phyloP scores from a whole-genome alignment of 2,329 filamentous ascomycete species.

The Lasiodiplodia sp. region DNA sequence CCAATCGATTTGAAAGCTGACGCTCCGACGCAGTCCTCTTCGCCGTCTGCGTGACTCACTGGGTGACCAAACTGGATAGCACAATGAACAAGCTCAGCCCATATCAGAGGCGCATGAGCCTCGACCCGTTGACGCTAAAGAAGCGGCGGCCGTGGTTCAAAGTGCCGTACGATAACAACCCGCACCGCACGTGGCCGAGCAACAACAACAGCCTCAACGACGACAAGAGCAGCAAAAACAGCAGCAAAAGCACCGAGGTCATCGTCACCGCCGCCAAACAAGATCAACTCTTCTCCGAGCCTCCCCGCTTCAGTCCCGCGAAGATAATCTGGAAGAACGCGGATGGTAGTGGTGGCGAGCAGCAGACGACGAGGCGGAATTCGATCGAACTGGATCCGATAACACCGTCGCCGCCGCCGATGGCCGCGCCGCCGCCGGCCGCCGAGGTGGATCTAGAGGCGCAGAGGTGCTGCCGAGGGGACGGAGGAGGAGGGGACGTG shows the following conservation, averaged over 20 bases:
- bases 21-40: neutral
- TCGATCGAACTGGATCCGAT: neutral
- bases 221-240: neutral
- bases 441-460: neutral
- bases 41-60: slow-evolving; percentile 1
- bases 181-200: neutral
- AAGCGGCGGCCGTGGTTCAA: slow-evolving; percentile 1
- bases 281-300: neutral
- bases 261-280: neutral
- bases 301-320: neutral
- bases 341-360: no score
- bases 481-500: neutral
- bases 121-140: neutral
- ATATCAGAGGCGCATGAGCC: neutral
- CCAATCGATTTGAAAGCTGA: neutral
- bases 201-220: neutral
- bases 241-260: neutral
- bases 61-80: slow-evolving; percentile 8
- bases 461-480: neutral
- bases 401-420: neutral
- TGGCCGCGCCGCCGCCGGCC: neutral
- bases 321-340: no score
- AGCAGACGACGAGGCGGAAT: neutral
- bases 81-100: neutral
- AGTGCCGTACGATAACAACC: neutral